These are phyloP conservation scores for Suillus discolor DNA, from an alignment of 768 basidiomycete species.

Conservation along the genomic window DNA sequence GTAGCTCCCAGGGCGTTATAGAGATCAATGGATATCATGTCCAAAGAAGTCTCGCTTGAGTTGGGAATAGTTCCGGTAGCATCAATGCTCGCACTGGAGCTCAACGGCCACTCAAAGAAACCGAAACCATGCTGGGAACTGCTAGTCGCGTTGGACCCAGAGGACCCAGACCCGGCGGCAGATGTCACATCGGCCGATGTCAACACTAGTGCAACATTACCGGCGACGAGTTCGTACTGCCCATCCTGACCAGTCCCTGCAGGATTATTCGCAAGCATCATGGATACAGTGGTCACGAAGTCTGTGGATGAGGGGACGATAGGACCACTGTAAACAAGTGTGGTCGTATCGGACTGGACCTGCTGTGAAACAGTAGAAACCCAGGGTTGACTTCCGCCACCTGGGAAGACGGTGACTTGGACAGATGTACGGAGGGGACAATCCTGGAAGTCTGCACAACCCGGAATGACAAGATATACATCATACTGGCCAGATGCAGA, in stretches of 20 bases:
- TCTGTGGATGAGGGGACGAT: conserved; percentile 72
- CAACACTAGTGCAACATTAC: conserved; percentile 79
- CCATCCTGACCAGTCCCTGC: conserved; percentile 62
- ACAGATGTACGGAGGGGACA: conserved; percentile 83
- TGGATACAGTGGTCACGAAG: conserved; percentile 74
- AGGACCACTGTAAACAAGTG: conserved; percentile 78
- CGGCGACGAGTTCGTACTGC: conserved; percentile 83
- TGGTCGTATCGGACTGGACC: conserved; percentile 60
- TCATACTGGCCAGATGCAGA: conserved; percentile 86
- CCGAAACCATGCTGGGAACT: conserved; percentile 65
- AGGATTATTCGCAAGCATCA: conserved; percentile 72
- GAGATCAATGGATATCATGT: conserved; percentile 62
- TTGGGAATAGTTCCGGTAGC: conserved; percentile 68
- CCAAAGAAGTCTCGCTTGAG: conserved; percentile 66
- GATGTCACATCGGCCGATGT: conserved; percentile 56
- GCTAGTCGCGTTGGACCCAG: conserved; percentile 34
- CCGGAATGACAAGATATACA: conserved; percentile 83
- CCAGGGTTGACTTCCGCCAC: conserved; percentile 60
- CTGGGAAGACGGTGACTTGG: conserved; percentile 80
- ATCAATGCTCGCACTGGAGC: conserved; percentile 46
- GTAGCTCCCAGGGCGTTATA: conserved; percentile 60
- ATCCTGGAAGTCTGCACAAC: conserved; percentile 79
- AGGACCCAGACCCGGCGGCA: conserved; percentile 28
- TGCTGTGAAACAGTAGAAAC: conserved; percentile 77
- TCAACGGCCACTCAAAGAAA: conserved; percentile 85